These are phyloP conservation scores for Alternaria ventricosa DNA, from an alignment of 2,329 filamentous ascomycete species.

Conservation along the genomic window DNA sequence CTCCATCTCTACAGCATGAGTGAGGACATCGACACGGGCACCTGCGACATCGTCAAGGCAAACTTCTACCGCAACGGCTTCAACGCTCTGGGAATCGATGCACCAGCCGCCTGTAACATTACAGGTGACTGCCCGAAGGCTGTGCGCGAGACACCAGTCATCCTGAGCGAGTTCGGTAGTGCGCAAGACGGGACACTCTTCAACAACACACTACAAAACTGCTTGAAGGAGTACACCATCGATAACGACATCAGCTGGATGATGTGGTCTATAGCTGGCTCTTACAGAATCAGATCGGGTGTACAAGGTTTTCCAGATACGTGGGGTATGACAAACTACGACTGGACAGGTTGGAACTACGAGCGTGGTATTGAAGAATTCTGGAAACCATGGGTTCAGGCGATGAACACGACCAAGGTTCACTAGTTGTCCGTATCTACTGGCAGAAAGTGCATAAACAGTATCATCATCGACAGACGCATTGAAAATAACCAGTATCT, in stretches of 20 bases:
- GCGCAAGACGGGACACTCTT: slow-evolving; percentile 50
- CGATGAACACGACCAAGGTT: slow-evolving; percentile 45
- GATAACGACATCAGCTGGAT: slow-evolving; percentile 58
- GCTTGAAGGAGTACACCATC: slow-evolving; percentile 55
- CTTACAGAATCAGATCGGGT: slow-evolving; percentile 55
- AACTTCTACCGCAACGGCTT: slow-evolving; percentile 59
- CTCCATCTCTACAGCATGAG: slow-evolving; percentile 62
- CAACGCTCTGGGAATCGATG: slow-evolving; percentile 52
- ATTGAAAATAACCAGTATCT: not conserved
- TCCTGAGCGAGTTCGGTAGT: slow-evolving; percentile 48
- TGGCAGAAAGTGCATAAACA: not conserved
- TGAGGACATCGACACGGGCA: slow-evolving; percentile 52
- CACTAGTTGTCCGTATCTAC: not conserved
- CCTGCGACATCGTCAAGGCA: slow-evolving; percentile 57
- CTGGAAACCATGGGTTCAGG: slow-evolving; percentile 60
- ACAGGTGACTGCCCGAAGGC: slow-evolving; percentile 45
- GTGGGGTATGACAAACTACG: slow-evolving; percentile 57
- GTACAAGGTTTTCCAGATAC: slow-evolving; percentile 56
- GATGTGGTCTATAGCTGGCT: slow-evolving; percentile 59
- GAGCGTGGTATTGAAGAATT: slow-evolving; percentile 55
- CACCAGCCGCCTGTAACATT: slow-evolving; percentile 45
- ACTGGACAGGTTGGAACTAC: slow-evolving; percentile 58
- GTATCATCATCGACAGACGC: not conserved
- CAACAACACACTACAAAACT: slow-evolving; percentile 56
- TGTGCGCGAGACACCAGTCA: slow-evolving; percentile 45